Percentiles rank a stretch among this genome's conserved stretches.
Conservation (phyloP, 345 rosid species). For the Linum tenue region DNA sequence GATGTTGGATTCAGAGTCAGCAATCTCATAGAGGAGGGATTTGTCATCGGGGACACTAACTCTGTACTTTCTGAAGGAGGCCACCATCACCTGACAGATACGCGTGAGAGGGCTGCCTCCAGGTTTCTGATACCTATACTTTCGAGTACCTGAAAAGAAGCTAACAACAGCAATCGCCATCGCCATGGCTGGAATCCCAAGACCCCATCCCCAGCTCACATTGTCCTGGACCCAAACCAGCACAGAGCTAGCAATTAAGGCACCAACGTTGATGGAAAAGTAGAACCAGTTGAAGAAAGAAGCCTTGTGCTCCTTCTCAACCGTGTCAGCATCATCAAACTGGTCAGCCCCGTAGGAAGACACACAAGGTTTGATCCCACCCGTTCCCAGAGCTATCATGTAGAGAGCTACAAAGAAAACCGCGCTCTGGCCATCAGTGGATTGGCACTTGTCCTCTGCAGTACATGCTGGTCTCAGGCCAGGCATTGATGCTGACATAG, state of each 20-base stretch:
- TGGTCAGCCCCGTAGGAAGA: conserved; percentile 16
- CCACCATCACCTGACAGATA: conserved; percentile 11
- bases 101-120: conserved; percentile 13
- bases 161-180: conserved; percentile 11
- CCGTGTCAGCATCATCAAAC: conserved; percentile 9
- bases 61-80: conserved; percentile 7
- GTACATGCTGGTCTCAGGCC: conserved; percentile 2
- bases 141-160: conserved; percentile 13
- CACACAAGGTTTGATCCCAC: conserved; percentile 12
- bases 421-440: conserved; percentile 5
- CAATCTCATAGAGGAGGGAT: conserved; percentile 11
- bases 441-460: conserved; percentile 4
- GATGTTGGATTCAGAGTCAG: conserved; percentile 13
- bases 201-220: conserved; percentile 12
- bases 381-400: conserved; percentile 12
- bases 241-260: conserved; percentile 9
- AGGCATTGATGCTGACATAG: conserved; percentile 1
- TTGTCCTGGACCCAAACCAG: conserved; percentile 13
- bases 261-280: conserved; percentile 14
- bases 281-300: conserved; percentile 13
- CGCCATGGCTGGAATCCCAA: conserved; percentile 13
- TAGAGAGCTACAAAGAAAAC: conserved; percentile 8
- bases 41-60: conserved; percentile 6
- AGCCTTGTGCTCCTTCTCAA: conserved; percentile 11
- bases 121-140: conserved; percentile 13